Percentiles rank a stretch among this genome's conserved stretches.
Evolutionary conservation across 805 yeast genomes (phyloP).

Genomic region (Kazachstania psychrophila): DNA sequence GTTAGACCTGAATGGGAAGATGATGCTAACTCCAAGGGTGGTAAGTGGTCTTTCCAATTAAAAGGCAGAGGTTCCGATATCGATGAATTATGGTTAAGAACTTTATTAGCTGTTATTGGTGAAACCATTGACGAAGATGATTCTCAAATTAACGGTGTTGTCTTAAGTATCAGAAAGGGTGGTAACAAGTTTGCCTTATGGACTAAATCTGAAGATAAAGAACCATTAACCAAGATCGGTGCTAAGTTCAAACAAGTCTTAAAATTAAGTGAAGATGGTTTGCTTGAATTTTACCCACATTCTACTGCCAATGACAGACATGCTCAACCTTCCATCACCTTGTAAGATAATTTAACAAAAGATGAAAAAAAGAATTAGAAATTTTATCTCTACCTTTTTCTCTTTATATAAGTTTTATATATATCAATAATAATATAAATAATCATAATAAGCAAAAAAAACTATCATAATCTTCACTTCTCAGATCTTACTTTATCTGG

Average conservation of each 20-base stretch:
- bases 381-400: slow-evolving; percentile 1
- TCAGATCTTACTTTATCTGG: slow-evolving; percentile 1
- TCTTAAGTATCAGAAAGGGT: slow-evolving; percentile 75
- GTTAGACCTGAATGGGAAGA: slow-evolving; percentile 99
- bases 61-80: slow-evolving; percentile 53
- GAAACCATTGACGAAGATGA: slow-evolving; percentile 83
- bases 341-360: slow-evolving; percentile 14
- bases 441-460: neutral
- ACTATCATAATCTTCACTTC: neutral
- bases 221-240: slow-evolving; percentile 67
- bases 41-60: slow-evolving; percentile 84
- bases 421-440: neutral
- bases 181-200: slow-evolving; percentile 83
- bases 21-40: slow-evolving; percentile 75
- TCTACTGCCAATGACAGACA: slow-evolving; percentile 28
- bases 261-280: slow-evolving; percentile 62
- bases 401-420: neutral
- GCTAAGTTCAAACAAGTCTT: slow-evolving; percentile 79
- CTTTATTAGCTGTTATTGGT: slow-evolving; percentile 84
- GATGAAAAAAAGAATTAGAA: neutral
- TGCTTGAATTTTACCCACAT: slow-evolving; percentile 57
- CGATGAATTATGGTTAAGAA: slow-evolving; percentile 88
- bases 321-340: slow-evolving; percentile 28
- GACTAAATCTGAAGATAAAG: slow-evolving; percentile 71
- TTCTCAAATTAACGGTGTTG: slow-evolving; percentile 88